phyloP scores from a whole-genome alignment of 2,329 filamentous ascomycete genomes.

The Pseudodiploospora longispora region DNA sequence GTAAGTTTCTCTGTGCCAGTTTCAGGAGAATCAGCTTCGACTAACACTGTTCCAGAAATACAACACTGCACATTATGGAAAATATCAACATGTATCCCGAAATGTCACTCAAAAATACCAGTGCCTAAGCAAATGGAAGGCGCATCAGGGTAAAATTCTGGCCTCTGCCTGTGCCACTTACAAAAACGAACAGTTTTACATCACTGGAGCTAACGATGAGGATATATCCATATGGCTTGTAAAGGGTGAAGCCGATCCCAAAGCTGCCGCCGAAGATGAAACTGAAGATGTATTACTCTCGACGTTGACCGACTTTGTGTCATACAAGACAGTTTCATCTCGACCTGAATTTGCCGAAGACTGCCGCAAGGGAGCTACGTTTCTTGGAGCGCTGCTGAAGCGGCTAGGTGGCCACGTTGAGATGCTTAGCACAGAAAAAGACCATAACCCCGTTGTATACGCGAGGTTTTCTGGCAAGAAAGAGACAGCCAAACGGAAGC shows the following conservation, averaged over 20 bases:
- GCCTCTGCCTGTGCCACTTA: slow-evolving; percentile 69
- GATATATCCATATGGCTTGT: slow-evolving; percentile 85
- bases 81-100: slow-evolving; percentile 41
- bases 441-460: slow-evolving; percentile 85
- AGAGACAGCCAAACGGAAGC: slow-evolving; percentile 61
- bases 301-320: slow-evolving; percentile 76
- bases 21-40: fast-evolving
- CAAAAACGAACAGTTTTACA: slow-evolving; percentile 70
- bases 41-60: slow-evolving; percentile 45
- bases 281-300: slow-evolving; percentile 53
- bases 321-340: slow-evolving; percentile 86
- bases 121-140: slow-evolving; percentile 68
- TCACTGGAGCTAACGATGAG: slow-evolving; percentile 90
- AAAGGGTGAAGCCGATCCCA: slow-evolving; percentile 26
- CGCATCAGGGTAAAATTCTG: slow-evolving; percentile 80
- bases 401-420: slow-evolving; percentile 83
- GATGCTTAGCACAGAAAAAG: slow-evolving; percentile 74
- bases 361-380: slow-evolving; percentile 86
- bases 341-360: slow-evolving; percentile 80
- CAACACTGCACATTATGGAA: slow-evolving; percentile 56
- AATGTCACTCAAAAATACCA: slow-evolving; percentile 73
- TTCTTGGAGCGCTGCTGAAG: slow-evolving; percentile 83
- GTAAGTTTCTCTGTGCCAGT: slow-evolving; percentile 40
- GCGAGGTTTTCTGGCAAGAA: slow-evolving; percentile 78
- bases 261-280: slow-evolving; percentile 20